These are phyloP conservation scores for Leccinum ambiguum DNA, from an alignment of 1,284 basidiomycete genomes.

Conservation along the genomic window DNA sequence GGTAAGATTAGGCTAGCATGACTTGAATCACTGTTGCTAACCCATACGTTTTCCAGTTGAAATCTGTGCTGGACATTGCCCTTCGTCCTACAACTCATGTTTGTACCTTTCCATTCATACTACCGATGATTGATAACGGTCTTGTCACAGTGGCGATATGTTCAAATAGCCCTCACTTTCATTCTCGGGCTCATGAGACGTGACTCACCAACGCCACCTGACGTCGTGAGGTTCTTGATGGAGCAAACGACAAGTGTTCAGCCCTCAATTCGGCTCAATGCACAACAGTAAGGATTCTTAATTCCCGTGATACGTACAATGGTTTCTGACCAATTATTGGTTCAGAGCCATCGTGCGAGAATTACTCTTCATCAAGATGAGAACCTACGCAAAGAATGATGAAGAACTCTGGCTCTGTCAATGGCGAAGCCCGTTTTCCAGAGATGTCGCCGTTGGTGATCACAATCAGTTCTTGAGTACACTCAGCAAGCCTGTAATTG, in stretches of 20 bases:
- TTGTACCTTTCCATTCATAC: constrained; percentile 26
- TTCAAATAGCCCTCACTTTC: constrained; percentile 76
- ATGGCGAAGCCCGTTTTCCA: constrained; percentile 74
- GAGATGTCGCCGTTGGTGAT: constrained; percentile 51
- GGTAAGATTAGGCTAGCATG: constrained; percentile 33
- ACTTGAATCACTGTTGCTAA: constrained; percentile 3
- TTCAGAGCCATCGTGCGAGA: constrained; percentile 73
- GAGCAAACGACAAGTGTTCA: constrained; percentile 76
- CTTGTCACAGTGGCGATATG: constrained; percentile 81
- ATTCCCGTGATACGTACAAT: constrained; percentile 16
- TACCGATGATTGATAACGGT: constrained; percentile 9
- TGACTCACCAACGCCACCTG: constrained; percentile 66
- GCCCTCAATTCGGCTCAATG: constrained; percentile 72
- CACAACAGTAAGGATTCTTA: constrained; percentile 55
- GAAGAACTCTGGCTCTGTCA: constrained; percentile 81
- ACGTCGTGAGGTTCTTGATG: constrained; percentile 70
- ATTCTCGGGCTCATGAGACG: constrained; percentile 74
- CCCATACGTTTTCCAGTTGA: constrained; percentile 41
- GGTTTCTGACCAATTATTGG: constrained; percentile 15
- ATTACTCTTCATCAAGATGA: constrained; percentile 79
- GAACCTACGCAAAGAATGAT: constrained; percentile 70
- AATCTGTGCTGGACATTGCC: constrained; percentile 69
- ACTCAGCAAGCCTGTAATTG: constrained; percentile 43
- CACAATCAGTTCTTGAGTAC: constrained; percentile 46
- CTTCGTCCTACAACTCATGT: constrained; percentile 70